phyloP scores from a whole-genome alignment of 1,284 basidiomycete genomes.

The Pisolithus thermaeus region DNA sequence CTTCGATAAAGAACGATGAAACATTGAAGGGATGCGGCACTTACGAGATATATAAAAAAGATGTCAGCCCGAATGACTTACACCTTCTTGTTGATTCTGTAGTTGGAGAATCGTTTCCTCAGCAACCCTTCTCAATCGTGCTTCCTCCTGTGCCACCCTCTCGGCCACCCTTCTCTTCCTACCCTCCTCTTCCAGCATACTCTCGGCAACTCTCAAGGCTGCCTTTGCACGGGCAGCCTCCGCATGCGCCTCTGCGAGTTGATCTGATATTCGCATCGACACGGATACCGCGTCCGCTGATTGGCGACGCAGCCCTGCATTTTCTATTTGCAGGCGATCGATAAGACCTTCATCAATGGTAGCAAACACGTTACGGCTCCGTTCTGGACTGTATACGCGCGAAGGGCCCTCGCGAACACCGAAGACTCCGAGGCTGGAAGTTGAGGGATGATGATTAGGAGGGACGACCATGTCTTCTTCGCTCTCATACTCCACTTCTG shows the following conservation, averaged over 20 bases:
- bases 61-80: conserved; percentile 1
- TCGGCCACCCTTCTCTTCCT: conserved; percentile 54
- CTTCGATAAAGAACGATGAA: no score
- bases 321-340: conserved; percentile 58
- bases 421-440: conserved; percentile 25
- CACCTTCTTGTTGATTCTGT: conserved; percentile 12
- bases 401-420: conserved; percentile 27
- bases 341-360: conserved; percentile 35
- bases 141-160: conserved; percentile 45
- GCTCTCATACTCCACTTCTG: conserved; percentile 52
- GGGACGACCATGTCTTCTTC: conserved; percentile 52
- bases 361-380: conserved; percentile 14
- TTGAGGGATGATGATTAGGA: conserved; percentile 37
- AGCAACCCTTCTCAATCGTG: conserved; percentile 40
- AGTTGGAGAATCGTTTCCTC: conserved; percentile 38
- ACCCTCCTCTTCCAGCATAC: conserved; percentile 54
- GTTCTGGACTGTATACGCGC: conserved; percentile 23
- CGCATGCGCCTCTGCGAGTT: conserved; percentile 54
- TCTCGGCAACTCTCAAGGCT: conserved; percentile 47
- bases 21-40: not conserved
- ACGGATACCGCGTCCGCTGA: conserved; percentile 59
- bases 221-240: conserved; percentile 51
- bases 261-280: conserved; percentile 56
- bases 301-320: conserved; percentile 54
- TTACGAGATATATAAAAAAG: not conserved